Base-by-base conservation (phyloP, 164 flowering plant genomes). In the Dillenia suffruticosa region DNA sequence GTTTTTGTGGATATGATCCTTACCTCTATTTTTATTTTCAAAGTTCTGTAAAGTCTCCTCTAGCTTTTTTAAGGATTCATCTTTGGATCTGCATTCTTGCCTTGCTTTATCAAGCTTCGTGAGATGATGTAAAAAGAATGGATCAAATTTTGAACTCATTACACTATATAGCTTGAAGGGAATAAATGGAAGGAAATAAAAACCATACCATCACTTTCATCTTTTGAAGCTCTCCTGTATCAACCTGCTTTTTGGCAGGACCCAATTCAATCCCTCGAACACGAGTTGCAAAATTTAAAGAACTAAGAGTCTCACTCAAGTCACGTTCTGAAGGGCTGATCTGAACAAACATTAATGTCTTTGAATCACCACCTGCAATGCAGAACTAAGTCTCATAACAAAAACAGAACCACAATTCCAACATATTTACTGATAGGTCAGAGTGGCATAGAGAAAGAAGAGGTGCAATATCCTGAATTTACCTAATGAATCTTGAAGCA, bases 401-500 rank as follows among this genome's bases (percentile, higher is more conserved):
- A 50, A 44, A 16, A 9, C 48, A 16, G 48, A 14, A 46, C 43
- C 10, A 15, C 16, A 44, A 44, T 6, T n/a, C 5, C 6, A 12
- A 45, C 48, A 57, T 22, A 32, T 32, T 26, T 32, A 32, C 40
- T 6, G 40, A 32, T 32, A 4, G 6, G 40, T 32, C 40, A 32
- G 40, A 32, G 0, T 32, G 40, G 7, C 32, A 26, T 26, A 26
- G 10, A 9, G 22, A 51, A 51, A 15, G 54, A 8, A 16, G 10
- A 8, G 9, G 11, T 16, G 22, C 10, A 32, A 9, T 52, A 15
- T n/a, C 55, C 2, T 9, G n/a, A 12, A 19, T 14, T 71, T 81
- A 85, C 93, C 93, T 71, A 87, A 70, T 55, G 97, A 91, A 72
- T 91, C 97, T 62, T 91, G 97, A 58, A 91, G 96, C 44, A 91